phyloP scores from a whole-genome alignment of 441 rosid species.

The Pelargonium myrrhifolium region DNA sequence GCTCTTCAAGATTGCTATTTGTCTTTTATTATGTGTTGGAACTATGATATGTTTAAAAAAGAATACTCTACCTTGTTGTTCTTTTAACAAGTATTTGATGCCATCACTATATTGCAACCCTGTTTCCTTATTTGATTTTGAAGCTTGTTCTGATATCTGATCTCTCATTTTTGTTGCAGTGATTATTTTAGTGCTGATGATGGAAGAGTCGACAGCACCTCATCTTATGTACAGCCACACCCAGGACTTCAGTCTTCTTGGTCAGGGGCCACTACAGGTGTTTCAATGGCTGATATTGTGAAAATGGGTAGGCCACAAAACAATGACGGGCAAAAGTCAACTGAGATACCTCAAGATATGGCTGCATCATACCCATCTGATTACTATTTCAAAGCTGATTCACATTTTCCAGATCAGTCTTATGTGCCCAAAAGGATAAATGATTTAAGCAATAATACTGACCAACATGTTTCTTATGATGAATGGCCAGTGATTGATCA shows the following conservation, averaged over 20 bases:
- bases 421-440: conserved; percentile 13
- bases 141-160: conserved; percentile 4
- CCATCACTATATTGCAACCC: not conserved
- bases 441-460: conserved; percentile 14
- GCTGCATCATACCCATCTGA: conserved; percentile 12
- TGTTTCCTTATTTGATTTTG: not conserved
- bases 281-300: conserved; percentile 38
- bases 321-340: conserved; percentile 18
- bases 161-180: conserved; percentile 22
- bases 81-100: conserved; percentile 5
- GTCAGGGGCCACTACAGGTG: conserved; percentile 24
- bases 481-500: conserved; percentile 28
- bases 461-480: conserved; percentile 21
- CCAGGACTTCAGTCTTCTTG: conserved; percentile 23
- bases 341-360: conserved; percentile 25
- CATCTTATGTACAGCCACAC: conserved; percentile 21
- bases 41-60: not conserved
- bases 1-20: not conserved
- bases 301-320: conserved; percentile 26
- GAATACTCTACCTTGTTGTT: not conserved
- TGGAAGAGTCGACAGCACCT: conserved; percentile 21
- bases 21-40: not conserved
- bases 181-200: conserved; percentile 29
- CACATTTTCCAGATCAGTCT: conserved; percentile 16
- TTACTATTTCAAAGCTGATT: conserved; percentile 13